Evolutionary conservation across 2,329 filamentous ascomycete species (phyloP).

Genomic region (Penicillium aurantiogriseum): DNA sequence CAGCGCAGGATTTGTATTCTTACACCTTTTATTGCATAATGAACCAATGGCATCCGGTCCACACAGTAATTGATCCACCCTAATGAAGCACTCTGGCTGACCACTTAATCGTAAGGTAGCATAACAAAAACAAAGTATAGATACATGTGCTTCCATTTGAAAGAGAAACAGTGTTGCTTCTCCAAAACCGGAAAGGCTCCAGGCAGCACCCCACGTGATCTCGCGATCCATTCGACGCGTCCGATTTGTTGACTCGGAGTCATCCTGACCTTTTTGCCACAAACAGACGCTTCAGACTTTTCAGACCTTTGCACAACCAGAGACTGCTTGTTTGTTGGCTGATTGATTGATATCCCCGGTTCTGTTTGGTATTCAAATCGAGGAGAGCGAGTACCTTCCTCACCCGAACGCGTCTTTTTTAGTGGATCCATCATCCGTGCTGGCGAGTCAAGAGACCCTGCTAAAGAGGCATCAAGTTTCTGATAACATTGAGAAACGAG

Average conservation of each 20-base stretch:
- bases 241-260: slow-evolving; percentile 17
- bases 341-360: background rate
- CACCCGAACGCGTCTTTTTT: slow-evolving; percentile 3
- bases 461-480: background rate
- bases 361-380: background rate
- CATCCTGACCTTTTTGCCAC: slow-evolving; percentile 21
- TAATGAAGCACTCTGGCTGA: background rate
- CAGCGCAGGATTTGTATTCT: slow-evolving; percentile 6
- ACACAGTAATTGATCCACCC: background rate
- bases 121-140: background rate
- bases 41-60: background rate
- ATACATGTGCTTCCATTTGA: background rate
- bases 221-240: slow-evolving; percentile 39
- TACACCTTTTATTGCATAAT: slow-evolving; percentile 2
- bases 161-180: background rate
- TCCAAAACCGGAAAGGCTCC: slow-evolving; percentile 10
- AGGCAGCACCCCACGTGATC: slow-evolving; percentile 33
- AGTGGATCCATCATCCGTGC: background rate
- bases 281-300: slow-evolving; percentile 7
- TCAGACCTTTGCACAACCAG: background rate
- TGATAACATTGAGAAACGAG: too few relatives aligned
- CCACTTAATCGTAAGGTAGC: background rate
- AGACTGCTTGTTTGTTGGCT: background rate
- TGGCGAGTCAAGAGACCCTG: background rate
- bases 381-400: background rate